phyloP scores from a whole-genome alignment of 768 basidiomycete genomes.

The Macrolepiota dolichaula region DNA sequence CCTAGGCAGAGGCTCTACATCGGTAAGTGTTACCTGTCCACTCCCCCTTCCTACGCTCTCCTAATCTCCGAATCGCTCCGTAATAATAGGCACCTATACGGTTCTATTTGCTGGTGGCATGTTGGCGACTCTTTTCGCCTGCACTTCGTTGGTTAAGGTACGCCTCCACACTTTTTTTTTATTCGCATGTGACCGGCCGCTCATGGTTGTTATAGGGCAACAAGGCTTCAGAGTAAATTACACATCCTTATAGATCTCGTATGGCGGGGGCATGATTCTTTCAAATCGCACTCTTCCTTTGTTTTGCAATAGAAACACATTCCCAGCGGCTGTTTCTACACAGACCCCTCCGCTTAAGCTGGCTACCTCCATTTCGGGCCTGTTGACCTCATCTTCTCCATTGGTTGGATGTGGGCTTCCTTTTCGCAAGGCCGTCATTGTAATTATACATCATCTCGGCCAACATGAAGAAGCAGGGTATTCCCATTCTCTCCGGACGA shows the following conservation, averaged over 20 bases:
- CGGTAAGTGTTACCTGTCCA: constrained; percentile 35
- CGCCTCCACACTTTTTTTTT: constrained; percentile 12
- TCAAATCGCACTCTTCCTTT: neutral
- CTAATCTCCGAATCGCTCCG: constrained; percentile 5
- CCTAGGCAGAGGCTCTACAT: constrained; percentile 65
- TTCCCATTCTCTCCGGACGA: neutral
- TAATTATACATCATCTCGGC: neutral
- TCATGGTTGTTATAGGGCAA: constrained; percentile 21
- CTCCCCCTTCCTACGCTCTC: neutral
- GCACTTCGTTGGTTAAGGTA: constrained; percentile 45
- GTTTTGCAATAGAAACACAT: constrained; percentile 1
- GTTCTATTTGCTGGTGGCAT: constrained; percentile 53
- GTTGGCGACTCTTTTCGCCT: constrained; percentile 47
- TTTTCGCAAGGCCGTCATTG: neutral
- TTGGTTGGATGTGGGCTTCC: neutral
- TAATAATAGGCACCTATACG: constrained; percentile 48
- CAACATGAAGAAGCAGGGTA: neutral
- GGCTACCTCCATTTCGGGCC: neutral
- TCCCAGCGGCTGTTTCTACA: neutral
- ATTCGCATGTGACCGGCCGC: neutral
- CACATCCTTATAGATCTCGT: neutral
- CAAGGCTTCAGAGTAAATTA: constrained; percentile 16
- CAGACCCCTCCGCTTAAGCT: neutral
- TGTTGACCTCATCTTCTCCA: neutral
- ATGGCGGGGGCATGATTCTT: neutral